These are phyloP conservation scores for Nemophila menziesii DNA, from an alignment of 257 asterid species.

Conservation along the genomic window DNA sequence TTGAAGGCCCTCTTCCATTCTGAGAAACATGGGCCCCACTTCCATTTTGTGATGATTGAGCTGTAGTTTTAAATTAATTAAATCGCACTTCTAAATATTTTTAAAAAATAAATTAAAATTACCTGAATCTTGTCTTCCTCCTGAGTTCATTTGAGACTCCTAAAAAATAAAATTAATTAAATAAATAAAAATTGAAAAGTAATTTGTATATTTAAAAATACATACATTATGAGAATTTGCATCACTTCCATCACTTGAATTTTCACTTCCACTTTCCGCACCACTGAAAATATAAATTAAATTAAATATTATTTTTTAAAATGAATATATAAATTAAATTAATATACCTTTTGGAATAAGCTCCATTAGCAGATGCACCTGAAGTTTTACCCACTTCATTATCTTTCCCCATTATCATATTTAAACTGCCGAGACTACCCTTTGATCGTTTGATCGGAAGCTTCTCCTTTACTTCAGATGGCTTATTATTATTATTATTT, in stretches of 20 bases:
- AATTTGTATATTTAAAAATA: constrained; percentile 4
- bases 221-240: constrained; percentile 77
- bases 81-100: constrained; percentile 10
- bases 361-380: constrained; percentile 65
- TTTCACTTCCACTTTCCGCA: constrained; percentile 82
- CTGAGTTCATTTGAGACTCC: not conserved
- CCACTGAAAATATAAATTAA: constrained; percentile 39
- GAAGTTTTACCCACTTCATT: constrained; percentile 50
- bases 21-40: constrained; percentile 42
- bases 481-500: too few species aligned
- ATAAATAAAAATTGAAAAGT: not conserved
- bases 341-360: constrained; percentile 55
- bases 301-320: too few species aligned
- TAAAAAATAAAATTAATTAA: too few species aligned
- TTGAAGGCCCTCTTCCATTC: constrained; percentile 46
- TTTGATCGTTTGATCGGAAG: constrained; percentile 87
- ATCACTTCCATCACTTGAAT: constrained; percentile 86
- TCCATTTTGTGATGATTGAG: constrained; percentile 58
- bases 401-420: constrained; percentile 70
- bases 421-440: constrained; percentile 80
- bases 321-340: not conserved
- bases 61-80: constrained; percentile 21
- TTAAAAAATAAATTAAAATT: constrained; percentile 7
- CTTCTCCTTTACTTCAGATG: constrained; percentile 72
- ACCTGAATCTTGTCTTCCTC: constrained; percentile 41